Evolutionary conservation across 225 moss, liverwort and hornwort species (phyloP), one percentile per base, ranked within the genome.

Genomic region (Rhytidiadelphus loreus): DNA sequence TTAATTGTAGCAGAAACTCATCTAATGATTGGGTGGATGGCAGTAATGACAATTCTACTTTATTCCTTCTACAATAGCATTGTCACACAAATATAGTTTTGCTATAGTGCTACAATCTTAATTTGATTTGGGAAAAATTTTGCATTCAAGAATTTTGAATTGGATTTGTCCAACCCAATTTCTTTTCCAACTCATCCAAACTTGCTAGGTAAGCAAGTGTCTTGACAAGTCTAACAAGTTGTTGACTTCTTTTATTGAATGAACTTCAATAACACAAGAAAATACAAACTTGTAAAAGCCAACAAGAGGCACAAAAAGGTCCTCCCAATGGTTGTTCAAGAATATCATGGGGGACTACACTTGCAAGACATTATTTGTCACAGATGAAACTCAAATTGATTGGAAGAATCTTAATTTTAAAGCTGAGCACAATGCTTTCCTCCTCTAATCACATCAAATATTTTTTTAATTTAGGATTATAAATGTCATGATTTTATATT

Each of bases 181-280:
- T 22, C 25, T 26, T 69, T 39, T 2, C 2, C 3, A 70, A 70
- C 1, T 41, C 24, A 70, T 41, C 39, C 22, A 4, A 8, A 14
- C 13, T 4, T 1, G 1, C 11, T 13, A 43, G 14, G 1, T 69
- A 8, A 69, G 4, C 5, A 70, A 41, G 25, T 41, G 8, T 26
- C 8, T 0, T 15, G 0, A 28, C 9, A 43, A 43, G 8, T 15
- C 4, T 25, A 1, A 70, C 3, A 16, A 43, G 5, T 28, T 43
- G 9, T 16, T 71, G 9, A 43, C 9, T 26, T 26, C 2, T 16
- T 15, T 26, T 43, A 4, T 71, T 43, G 9, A 0, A 43, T 43
- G 43, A 71, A 71, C 28, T 71, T 43, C 43, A 13, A 43, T 25
- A 26, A 43, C 1, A 0, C 3, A 41, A 15, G 9, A 15, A 41